phyloP scores from a whole-genome alignment of 176 grass and related monocot genomes.

The Tillandsia fasciculata region DNA sequence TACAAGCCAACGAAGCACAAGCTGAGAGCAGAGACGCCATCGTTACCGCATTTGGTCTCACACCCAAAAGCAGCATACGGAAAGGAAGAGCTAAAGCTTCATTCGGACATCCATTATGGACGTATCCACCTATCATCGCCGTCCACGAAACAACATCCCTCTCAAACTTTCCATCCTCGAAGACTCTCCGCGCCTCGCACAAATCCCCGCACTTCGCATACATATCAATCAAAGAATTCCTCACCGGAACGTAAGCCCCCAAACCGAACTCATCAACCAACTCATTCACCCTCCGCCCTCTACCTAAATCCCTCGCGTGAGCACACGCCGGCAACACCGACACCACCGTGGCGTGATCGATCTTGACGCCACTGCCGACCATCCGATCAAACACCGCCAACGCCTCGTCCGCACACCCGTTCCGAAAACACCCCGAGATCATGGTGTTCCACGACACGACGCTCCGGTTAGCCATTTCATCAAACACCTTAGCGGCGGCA shows the following conservation, averaged over 20 bases:
- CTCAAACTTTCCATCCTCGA: conserved; percentile 22
- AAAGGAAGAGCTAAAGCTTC: conserved; percentile 29
- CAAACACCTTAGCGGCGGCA: conserved; percentile 30
- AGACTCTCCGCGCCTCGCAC: conserved; percentile 36
- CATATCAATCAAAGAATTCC: conserved; percentile 60
- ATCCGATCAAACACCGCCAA: conserved; percentile 36
- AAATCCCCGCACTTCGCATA: conserved; percentile 55
- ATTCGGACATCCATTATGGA: conserved; percentile 15
- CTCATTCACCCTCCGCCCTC: conserved; percentile 36
- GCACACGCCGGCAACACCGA: conserved; percentile 55
- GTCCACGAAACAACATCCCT: conserved; percentile 63
- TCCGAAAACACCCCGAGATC: conserved; percentile 36
- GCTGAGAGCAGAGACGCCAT: conserved; percentile 46
- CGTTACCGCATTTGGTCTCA: conserved; percentile 54
- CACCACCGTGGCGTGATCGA: conserved; percentile 42
- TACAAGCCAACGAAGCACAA: conserved; percentile 24
- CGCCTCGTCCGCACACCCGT: conserved; percentile 27
- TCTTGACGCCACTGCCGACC: conserved; percentile 13
- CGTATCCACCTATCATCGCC: conserved; percentile 38
- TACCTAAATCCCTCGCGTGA: conserved; percentile 31
- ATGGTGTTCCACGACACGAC: conserved; percentile 54
- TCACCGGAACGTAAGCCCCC: conserved; percentile 27
- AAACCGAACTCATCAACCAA: conserved; percentile 36
- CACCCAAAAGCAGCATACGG: conserved; percentile 29
- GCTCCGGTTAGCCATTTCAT: conserved; percentile 21